These are phyloP conservation scores for Camellia oleifera DNA, from an alignment of 179 eudicot genomes.

Conservation along the genomic window DNA sequence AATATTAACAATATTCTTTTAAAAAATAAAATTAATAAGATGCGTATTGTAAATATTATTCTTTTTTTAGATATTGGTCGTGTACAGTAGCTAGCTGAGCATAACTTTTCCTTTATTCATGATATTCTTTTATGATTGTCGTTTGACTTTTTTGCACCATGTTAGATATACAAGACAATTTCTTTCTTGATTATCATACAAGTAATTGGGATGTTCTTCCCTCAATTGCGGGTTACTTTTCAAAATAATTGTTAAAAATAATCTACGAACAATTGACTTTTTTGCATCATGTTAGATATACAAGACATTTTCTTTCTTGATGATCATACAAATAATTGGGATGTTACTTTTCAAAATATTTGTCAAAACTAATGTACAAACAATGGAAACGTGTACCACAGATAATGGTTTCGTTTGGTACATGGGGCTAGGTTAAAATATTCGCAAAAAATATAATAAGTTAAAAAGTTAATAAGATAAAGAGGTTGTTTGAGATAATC, in stretches of 20 bases:
- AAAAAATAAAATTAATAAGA: no score
- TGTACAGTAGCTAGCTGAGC: not conserved
- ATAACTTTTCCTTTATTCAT: not conserved
- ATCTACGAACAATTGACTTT: not conserved
- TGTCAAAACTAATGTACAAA: no score
- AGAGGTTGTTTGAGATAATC: no score
- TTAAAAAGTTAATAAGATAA: no score
- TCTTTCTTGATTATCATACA: not conserved
- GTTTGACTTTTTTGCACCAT: slow-evolving; percentile 23
- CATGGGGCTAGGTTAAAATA: no score
- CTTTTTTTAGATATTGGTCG: no score
- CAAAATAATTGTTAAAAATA: no score
- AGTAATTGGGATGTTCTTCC: slow-evolving; percentile 1
- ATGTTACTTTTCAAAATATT: not conserved
- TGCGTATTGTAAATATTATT: no score
- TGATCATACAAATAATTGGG: not conserved
- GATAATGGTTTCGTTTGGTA: no score
- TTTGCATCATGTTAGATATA: slow-evolving; percentile 28
- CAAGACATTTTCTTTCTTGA: not conserved
- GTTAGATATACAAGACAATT: slow-evolving; percentile 8
- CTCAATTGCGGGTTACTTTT: not conserved
- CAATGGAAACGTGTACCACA: not conserved
- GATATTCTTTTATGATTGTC: no score
- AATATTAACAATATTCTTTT: no score
- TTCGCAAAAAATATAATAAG: no score